Conservation (phyloP, 139 green algal genomes). For the Micromonas commoda region DNA sequence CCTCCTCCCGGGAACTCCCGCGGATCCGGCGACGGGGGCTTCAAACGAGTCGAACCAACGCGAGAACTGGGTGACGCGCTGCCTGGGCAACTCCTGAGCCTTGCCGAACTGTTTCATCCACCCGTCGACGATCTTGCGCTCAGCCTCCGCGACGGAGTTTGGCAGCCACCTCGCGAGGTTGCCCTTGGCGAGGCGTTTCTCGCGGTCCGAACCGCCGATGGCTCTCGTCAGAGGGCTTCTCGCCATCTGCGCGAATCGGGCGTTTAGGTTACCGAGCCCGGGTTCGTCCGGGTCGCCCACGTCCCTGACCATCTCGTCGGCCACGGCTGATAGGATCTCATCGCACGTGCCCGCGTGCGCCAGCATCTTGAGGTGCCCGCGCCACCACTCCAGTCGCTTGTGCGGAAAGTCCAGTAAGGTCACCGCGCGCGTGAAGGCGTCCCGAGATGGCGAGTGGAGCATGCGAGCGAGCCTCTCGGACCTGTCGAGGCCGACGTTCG, state of each 20-base stretch:
- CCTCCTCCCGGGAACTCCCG: too few species aligned
- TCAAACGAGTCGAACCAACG: constrained; percentile 7
- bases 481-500: background rate
- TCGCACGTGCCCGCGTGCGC: background rate
- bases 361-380: constrained; percentile 13
- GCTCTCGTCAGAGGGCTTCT: background rate
- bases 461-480: background rate
- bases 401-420: constrained; percentile 30
- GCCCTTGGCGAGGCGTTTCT: too few species aligned
- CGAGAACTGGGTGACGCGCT: background rate
- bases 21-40: background rate
- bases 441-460: background rate
- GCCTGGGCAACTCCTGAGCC: background rate
- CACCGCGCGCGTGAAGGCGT: constrained; percentile 25
- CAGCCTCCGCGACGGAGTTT: background rate
- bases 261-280: background rate
- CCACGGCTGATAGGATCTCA: background rate
- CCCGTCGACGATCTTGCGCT: background rate
- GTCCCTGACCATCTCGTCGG: constrained; percentile 3
- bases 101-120: background rate
- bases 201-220: background rate
- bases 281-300: background rate
- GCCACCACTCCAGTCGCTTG: constrained; percentile 13
- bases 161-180: background rate
- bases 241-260: background rate